Evolutionary conservation across 257 asterid species (phyloP).

Genomic region (Plantago elongata): DNA sequence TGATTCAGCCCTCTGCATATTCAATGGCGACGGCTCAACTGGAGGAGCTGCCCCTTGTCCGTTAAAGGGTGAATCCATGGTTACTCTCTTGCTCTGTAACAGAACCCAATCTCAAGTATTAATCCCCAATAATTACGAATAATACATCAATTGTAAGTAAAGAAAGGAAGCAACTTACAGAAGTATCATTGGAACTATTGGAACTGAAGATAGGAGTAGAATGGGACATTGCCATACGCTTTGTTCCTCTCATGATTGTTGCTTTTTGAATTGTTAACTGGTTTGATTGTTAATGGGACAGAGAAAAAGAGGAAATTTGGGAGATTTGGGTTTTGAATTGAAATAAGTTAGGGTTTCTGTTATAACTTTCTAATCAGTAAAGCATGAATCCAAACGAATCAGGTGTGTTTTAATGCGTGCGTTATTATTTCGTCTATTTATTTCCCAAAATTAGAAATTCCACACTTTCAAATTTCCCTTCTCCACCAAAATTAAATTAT

Average conservation of each 20-base stretch:
- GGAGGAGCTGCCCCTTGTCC: conserved; percentile 49
- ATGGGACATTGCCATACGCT: conserved; percentile 63
- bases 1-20: conserved; percentile 71
- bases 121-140: neutral
- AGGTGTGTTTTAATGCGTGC: too few relatives aligned
- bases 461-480: too few relatives aligned
- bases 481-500: too few relatives aligned
- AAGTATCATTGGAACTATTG: conserved; percentile 45
- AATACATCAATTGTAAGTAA: neutral
- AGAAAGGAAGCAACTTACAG: conserved; percentile 27
- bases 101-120: conserved; percentile 22
- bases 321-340: too few relatives aligned
- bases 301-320: too few relatives aligned
- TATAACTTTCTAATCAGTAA: too few relatives aligned
- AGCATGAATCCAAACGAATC: too few relatives aligned
- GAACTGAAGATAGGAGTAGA: conserved; percentile 44
- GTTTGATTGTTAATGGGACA: too few relatives aligned
- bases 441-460: too few relatives aligned
- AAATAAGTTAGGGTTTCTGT: too few relatives aligned
- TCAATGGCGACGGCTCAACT: conserved; percentile 38
- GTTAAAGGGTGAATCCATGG: conserved; percentile 43
- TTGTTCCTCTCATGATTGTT: conserved; percentile 67
- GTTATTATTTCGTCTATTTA: too few relatives aligned
- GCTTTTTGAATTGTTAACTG: too few relatives aligned
- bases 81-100: conserved; percentile 65